Base-by-base conservation (phyloP, 352 stramenopile species). In the Phytophthora foliorum region DNA sequence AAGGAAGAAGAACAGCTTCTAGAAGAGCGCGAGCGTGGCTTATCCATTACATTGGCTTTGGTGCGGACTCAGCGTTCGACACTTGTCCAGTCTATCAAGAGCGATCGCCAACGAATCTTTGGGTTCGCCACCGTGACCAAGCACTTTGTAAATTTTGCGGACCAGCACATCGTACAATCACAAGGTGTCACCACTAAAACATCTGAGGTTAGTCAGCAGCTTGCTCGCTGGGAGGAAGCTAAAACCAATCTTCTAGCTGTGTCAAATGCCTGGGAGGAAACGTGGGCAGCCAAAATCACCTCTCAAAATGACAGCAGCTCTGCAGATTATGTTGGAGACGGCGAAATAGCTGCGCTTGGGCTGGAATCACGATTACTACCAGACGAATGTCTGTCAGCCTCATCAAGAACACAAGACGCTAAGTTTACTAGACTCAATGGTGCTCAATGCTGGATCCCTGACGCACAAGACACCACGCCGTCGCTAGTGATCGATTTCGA, bases 21-120 rank as follows among this genome's bases (percentile, higher is more conserved):
- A 11, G 88, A 96, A 63, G 88, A 96, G 44, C 84, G 84, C 4
- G 86, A 93, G n/a, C 93, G 93, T 29, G 88, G 86, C 0, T 59
- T 96, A 24, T 72, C 75, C 0, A 95, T 96, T 66, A 94, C 84
- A 0, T 65, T 93, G 7, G 63, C 82, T 0, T 80, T 96, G 44
- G 77, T 96, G 17, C 81, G 90, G 14, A 71, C 55, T 2, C 86
- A 94, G 51, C 85, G 86, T 6, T 55, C 76, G 2, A 63, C 68
- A 14, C 69, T 93, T 0, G 71, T 94, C 9, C 66, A 72, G 13
- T 78, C 80, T 4, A 81, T 96, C 31, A 82, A 86, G 49, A 65
- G 59, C 1, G 87, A 96, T 49, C 82, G 84, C 5, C 77, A 90
- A 41, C 77, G 81, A 21, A 89, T 94, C 4, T 92, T 94, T 27